Conservation (phyloP, 2,329 filamentous ascomycete species). For the Parafenestella ontariensis region DNA sequence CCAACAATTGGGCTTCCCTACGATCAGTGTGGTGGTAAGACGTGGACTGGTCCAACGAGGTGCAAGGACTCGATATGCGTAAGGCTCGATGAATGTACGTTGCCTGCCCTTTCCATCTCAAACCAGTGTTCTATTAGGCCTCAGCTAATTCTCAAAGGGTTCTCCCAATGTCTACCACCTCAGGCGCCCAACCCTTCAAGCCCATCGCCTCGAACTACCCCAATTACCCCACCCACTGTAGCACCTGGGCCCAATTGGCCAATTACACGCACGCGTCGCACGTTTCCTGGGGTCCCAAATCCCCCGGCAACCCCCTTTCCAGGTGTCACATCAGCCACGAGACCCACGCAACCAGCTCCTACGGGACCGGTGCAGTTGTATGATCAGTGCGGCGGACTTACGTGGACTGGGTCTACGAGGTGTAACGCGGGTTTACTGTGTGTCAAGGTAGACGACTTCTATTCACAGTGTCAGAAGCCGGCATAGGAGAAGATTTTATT, state of each 20-base stretch:
- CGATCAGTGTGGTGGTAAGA: conserved; percentile 23
- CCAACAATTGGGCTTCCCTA: conserved; percentile 18
- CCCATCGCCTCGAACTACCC: conserved; percentile 2
- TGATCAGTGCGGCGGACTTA: conserved; percentile 20
- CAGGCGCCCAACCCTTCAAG: not conserved
- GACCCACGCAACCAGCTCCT: conserved; percentile 5
- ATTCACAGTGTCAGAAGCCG: conserved; percentile 21
- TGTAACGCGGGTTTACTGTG: conserved; percentile 18
- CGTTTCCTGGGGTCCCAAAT: not conserved
- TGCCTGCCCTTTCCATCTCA: not conserved
- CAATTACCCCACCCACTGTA: not conserved
- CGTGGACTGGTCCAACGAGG: conserved; percentile 19
- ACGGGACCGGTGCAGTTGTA: conserved; percentile 17
- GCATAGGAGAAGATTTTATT: not conserved
- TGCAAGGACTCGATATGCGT: conserved; percentile 22
- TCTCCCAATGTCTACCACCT: conserved; percentile 17
- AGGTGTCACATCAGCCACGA: not conserved
- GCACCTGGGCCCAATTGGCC: not conserved
- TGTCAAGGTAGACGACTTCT: conserved; percentile 21
- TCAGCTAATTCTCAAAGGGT: conserved; percentile 1
- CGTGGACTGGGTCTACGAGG: conserved; percentile 9
- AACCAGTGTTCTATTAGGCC: too few relatives aligned
- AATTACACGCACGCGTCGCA: conserved; percentile 10
- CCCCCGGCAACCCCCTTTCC: not conserved
- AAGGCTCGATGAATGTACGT: conserved; percentile 15